phyloP scores from a whole-genome alignment of 495 filamentous ascomycete species.

The Lophiostoma macrostomum region DNA sequence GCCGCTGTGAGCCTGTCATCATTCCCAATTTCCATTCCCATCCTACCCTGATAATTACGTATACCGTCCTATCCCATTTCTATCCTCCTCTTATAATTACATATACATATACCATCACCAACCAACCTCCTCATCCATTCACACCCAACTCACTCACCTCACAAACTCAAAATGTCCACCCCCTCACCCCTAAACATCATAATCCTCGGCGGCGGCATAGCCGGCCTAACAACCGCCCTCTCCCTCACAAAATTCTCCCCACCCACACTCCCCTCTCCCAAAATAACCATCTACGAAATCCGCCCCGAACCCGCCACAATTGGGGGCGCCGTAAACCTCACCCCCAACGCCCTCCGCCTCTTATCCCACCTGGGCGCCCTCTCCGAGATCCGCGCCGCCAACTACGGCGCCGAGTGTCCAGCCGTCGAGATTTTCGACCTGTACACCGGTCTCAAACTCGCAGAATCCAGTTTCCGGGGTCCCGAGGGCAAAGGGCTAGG shows the following conservation, averaged over 20 bases:
- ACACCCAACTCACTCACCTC: no score
- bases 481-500: constrained; percentile 37
- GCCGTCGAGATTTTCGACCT: constrained; percentile 50
- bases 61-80: no score
- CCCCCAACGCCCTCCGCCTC: constrained; percentile 58
- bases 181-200: constrained; percentile 26
- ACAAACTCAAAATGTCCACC: no score
- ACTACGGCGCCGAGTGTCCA: constrained; percentile 44
- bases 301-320: constrained; percentile 55
- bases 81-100: no score
- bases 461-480: constrained; percentile 33
- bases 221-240: constrained; percentile 55
- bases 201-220: constrained; percentile 58
- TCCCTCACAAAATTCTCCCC: constrained; percentile 50
- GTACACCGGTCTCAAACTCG: constrained; percentile 45
- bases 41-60: no score
- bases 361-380: constrained; percentile 56
- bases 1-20: no score
- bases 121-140: no score
- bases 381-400: constrained; percentile 41
- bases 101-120: no score
- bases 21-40: no score
- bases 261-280: constrained; percentile 42
- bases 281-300: constrained; percentile 57
- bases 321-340: constrained; percentile 62